A percentile compares a stretch with the other conserved stretches of the same genome.
Conservation (phyloP, 2,329 filamentous ascomycete genomes). For the Piedraia hortae region DNA sequence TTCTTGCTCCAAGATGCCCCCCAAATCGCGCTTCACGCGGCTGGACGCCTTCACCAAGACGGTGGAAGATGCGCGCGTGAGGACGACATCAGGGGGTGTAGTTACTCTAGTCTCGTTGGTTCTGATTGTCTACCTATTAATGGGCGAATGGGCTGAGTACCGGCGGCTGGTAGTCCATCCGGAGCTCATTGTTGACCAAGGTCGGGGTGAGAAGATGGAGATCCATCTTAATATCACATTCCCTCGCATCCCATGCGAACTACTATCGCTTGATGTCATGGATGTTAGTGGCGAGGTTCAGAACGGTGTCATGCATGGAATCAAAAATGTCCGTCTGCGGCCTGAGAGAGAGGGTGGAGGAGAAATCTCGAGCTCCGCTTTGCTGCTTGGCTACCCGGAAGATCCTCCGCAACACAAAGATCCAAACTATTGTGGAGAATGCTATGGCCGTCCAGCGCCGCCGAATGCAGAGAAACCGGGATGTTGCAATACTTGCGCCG, state of each 20-base stretch:
- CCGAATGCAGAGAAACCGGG: constrained; percentile 45
- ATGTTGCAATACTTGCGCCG: constrained; percentile 92
- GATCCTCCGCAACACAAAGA: constrained; percentile 40
- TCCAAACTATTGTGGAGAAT: constrained; percentile 75
- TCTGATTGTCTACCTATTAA: constrained; percentile 64
- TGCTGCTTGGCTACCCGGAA: constrained; percentile 43
- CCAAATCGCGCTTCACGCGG: constrained; percentile 81
- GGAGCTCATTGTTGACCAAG: constrained; percentile 88
- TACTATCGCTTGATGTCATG: constrained; percentile 94
- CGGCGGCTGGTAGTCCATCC: constrained; percentile 62
- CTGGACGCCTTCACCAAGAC: constrained; percentile 98
- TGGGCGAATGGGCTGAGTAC: constrained; percentile 93
- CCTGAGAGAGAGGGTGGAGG: constrained; percentile 45
- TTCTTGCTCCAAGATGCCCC: constrained; percentile 40
- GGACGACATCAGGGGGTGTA: constrained; percentile 83
- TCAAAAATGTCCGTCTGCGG: constrained; percentile 66
- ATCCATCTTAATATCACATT: constrained; percentile 96
- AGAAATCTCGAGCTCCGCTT: constrained; percentile 40
- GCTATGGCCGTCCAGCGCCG: constrained; percentile 63
- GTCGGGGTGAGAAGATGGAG: constrained; percentile 94
- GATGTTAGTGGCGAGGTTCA: constrained; percentile 95
- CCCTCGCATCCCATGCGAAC: constrained; percentile 75
- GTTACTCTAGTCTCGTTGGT: constrained; percentile 79
- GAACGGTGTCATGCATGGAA: constrained; percentile 72
- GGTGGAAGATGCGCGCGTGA: constrained; percentile 86